Percentiles rank a stretch among this genome's conserved stretches.
Evolutionary conservation across 768 basidiomycete genomes (phyloP).

Genomic region (Mycena capillaripes): DNA sequence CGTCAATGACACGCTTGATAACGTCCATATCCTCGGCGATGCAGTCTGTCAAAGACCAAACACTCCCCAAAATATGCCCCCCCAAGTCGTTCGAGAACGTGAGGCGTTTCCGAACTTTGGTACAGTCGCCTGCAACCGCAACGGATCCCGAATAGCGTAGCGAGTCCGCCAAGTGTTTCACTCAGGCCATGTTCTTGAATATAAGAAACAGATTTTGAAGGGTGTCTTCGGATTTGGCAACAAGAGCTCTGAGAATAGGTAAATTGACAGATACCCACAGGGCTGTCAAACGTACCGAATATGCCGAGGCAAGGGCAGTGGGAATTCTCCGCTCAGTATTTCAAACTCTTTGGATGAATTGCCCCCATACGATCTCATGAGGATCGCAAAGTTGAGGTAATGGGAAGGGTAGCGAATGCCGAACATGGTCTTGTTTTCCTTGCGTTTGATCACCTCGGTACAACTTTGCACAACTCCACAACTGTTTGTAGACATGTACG

Average conservation of each 20-base stretch:
- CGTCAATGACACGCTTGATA: conserved; percentile 41
- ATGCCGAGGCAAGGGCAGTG: not conserved
- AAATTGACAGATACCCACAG: not conserved
- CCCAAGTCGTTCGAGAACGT: conserved; percentile 44
- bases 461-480: conserved; percentile 29
- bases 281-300: not conserved
- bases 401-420: conserved; percentile 34
- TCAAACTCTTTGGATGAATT: conserved; percentile 34
- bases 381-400: conserved; percentile 37
- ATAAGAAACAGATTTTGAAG: conserved; percentile 43
- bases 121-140: conserved; percentile 43
- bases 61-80: conserved; percentile 39
- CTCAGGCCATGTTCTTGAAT: conserved; percentile 44
- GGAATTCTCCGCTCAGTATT: conserved; percentile 23
- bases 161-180: conserved; percentile 39
- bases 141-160: conserved; percentile 42
- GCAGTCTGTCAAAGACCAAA: conserved; percentile 37
- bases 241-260: conserved; percentile 24
- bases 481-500: conserved; percentile 32
- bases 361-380: conserved; percentile 34
- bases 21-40: conserved; percentile 40
- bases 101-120: conserved; percentile 43
- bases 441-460: conserved; percentile 19
- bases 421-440: conserved; percentile 23
- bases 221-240: conserved; percentile 39